Base-by-base conservation (phyloP, 2,329 filamentous ascomycete species). In the Trichoderma harzianum region DNA sequence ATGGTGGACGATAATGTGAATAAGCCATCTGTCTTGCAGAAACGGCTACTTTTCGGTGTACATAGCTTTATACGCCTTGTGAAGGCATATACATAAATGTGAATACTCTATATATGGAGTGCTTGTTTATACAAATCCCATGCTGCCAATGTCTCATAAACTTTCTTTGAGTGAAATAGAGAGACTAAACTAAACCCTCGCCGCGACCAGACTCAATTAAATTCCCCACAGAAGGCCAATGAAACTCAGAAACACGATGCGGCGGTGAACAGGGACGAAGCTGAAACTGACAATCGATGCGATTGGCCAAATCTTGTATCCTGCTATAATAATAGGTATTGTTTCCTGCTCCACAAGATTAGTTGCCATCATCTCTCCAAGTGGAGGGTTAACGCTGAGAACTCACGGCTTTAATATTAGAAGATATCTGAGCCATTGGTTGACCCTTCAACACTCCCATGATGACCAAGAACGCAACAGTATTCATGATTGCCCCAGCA, bases 291-390 rank as follows among this genome's bases (percentile, higher is more conserved):
- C 80, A 71, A 87, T 82, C 47, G 84, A 86, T 1, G 85, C 85
- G 61, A 86, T 79, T 0, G 85, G 85, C 85, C 85, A 87, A 51
- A 87, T 84, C 76, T 86, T 86, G 76, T 86, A 86, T 3, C 84
- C 84, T 4, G 84, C 84, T 12, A 86, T 77, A 12, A 86, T 85
- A 53, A 87, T 81, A 6, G 84, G 83, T 7, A 85, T 80, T 1
- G 84, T 86, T 79, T 86, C 79, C 80, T 83, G 34, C 18, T 14
- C 14, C 11, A n/a, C 39, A n/a, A 10, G 34, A 26, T 64, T 58
- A 64, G 60, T 66, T 26, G 24, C 21, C 16, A 12, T 26, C 14
- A 24, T 24, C 28, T 16, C 39, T 8, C 18, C 16, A 34, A 26
- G 4, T 7, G 18, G 11, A 69, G 26, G 26, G 43, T 21, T 51